Evolutionary conservation across 345 rosid species (phyloP).

Genomic region (Eutrema japonicum): DNA sequence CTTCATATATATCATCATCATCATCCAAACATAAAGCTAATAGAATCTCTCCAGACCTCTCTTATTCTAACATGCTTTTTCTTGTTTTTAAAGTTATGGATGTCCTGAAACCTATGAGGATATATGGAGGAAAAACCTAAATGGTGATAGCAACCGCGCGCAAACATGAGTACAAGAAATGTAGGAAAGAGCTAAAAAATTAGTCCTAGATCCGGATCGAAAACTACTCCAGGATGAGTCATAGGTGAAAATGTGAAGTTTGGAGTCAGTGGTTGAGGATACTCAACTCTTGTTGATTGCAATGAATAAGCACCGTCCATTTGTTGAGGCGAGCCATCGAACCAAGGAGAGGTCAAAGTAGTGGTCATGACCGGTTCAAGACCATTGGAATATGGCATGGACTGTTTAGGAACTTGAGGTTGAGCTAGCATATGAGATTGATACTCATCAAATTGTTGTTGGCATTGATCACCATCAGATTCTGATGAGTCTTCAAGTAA

Average conservation of each 20-base stretch:
- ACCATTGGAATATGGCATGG: conserved; percentile 51
- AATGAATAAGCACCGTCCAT: conserved; percentile 55
- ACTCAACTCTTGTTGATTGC: conserved; percentile 59
- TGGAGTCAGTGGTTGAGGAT: conserved; percentile 65
- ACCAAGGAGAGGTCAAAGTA: conserved; percentile 47
- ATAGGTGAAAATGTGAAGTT: conserved; percentile 65
- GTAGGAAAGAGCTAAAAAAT: background rate
- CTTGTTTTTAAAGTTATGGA: background rate
- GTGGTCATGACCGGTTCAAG: conserved; percentile 45
- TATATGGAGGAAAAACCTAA: background rate
- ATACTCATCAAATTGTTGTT: conserved; percentile 43
- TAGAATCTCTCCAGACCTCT: background rate
- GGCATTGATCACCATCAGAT: conserved; percentile 51
- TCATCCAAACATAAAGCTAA: background rate
- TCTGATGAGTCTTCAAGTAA: conserved; percentile 52
- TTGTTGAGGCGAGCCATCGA: conserved; percentile 49
- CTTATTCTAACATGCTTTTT: background rate
- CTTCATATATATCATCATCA: background rate
- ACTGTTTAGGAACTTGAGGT: conserved; percentile 37
- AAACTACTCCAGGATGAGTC: conserved; percentile 57
- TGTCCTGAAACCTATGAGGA: background rate
- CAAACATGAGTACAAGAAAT: background rate
- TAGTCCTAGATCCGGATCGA: conserved; percentile 57
- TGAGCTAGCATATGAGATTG: conserved; percentile 36
- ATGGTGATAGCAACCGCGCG: background rate